Evolutionary conservation across 495 filamentous ascomycete genomes (phyloP).

Genomic region (Penicillium pancosmium): DNA sequence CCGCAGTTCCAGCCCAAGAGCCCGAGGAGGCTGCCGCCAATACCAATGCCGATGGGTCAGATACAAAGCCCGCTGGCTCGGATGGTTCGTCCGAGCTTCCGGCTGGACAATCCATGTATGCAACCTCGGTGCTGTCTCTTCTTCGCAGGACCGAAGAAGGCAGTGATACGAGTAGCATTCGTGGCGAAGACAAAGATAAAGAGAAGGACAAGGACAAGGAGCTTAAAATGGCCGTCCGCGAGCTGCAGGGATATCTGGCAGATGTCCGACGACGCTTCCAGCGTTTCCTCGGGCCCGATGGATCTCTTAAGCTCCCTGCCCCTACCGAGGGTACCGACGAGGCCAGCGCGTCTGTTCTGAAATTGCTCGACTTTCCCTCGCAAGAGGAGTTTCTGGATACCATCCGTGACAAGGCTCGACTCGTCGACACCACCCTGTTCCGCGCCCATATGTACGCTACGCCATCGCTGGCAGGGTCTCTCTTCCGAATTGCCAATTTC

Average conservation of each 20-base stretch:
- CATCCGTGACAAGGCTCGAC: conserved; percentile 70
- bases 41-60: background rate
- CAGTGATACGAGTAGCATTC: conserved; percentile 52
- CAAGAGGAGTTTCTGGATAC: conserved; percentile 65
- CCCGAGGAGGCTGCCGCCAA: background rate
- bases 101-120: conserved; percentile 29
- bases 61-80: conserved; percentile 36
- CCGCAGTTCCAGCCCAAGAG: conserved; percentile 52
- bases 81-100: conserved; percentile 33
- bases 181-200: conserved; percentile 39
- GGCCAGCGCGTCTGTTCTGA: conserved; percentile 47
- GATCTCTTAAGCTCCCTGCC: conserved; percentile 65
- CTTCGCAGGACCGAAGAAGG: conserved; percentile 42
- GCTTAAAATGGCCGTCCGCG: conserved; percentile 74
- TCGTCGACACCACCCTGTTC: conserved; percentile 94
- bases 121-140: conserved; percentile 65
- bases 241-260: conserved; percentile 82
- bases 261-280: conserved; percentile 82
- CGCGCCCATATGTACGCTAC: conserved; percentile 88
- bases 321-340: conserved; percentile 55
- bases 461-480: conserved; percentile 79
- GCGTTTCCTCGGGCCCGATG: conserved; percentile 74
- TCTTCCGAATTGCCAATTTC: conserved; percentile 96
- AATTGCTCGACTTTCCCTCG: conserved; percentile 47
- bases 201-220: conserved; percentile 57